These are phyloP conservation scores for Wickerhamomyces bovis DNA, from an alignment of 805 yeast genomes.

Conservation along the genomic window DNA sequence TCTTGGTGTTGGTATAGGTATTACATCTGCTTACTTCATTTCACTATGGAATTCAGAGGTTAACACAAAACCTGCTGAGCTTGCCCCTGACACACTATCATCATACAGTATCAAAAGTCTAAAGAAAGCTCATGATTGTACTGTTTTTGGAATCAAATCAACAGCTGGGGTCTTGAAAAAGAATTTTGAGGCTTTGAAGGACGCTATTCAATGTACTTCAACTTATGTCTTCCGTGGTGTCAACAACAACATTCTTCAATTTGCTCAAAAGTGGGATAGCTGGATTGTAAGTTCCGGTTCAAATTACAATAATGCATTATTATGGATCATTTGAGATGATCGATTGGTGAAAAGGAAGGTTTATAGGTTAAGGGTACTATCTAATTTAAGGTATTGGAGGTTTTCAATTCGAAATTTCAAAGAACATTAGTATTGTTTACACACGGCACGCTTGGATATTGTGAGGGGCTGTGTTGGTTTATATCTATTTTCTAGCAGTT, in stretches of 20 bases:
- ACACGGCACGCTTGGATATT: too few species aligned
- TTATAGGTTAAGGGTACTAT: background rate
- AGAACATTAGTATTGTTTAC: too few species aligned
- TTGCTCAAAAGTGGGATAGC: conserved; percentile 7
- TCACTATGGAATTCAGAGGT: background rate
- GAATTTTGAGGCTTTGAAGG: conserved; percentile 3
- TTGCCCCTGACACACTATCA: background rate
- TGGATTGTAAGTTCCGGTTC: conserved; percentile 4
- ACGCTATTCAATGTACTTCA: conserved; percentile 5
- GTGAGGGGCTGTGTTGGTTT: too few species aligned
- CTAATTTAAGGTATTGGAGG: too few species aligned
- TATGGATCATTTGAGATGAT: conserved; percentile 10
- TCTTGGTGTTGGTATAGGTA: conserved; percentile 23
- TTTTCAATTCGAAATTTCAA: too few species aligned
- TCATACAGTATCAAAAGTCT: background rate
- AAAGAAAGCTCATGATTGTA: background rate
- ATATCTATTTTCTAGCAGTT: too few species aligned
- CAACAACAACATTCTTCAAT: background rate
- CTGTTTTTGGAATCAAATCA: background rate
- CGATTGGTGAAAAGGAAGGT: background rate
- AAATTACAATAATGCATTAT: conserved; percentile 7
- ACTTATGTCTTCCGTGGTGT: conserved; percentile 9
- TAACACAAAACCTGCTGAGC: background rate
- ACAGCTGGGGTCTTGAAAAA: conserved; percentile 1
- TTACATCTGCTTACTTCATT: conserved; percentile 15